Base-by-base conservation (phyloP, 805 yeast species). In the Metschnikowia peoriensis region DNA sequence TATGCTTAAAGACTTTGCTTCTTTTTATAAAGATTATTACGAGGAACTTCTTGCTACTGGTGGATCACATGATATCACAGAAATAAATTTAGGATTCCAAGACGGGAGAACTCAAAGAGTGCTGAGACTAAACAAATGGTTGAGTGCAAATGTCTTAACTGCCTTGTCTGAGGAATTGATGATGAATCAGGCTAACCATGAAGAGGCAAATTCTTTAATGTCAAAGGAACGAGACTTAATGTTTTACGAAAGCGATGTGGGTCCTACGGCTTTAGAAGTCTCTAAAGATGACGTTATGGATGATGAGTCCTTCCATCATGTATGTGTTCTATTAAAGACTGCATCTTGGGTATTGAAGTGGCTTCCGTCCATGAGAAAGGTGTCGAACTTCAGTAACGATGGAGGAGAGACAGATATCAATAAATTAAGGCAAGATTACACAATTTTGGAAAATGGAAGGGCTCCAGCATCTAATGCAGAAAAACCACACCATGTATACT, bases 311-410 rank as follows among this genome's bases (percentile, higher is more conserved):
- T 75, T 84, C 56, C 76, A 76, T 45, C 75, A 78, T 17, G 71
- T 84, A 4, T 72, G 85, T 11, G 69, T 82, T 49, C 69, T 88
- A 42, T 69, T 83, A 16, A 72, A 80, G 12, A 79, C 87, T 4
- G 57, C 85, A 1, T 69, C 75, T 15, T 82, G 90, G 84, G 69
- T 84, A 2, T 65, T 81, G 40, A 60, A 71, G 15, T 85, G 91
- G 88, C 72, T 88, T 42, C 86, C 88, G 0, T 62, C 62, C 6
- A 67, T 84, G 62, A 73, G 80, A 49, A 78, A 80, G 48, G 62
- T 61, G 17, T 66, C 75, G 1, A 71, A 68, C 44, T 67, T 64
- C 49, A 58, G 60, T 28, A 56, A 60, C 35, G 58, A 61, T 32
- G 45, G 38, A 5, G 44, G 42, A 9, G 66, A 55, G 34, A 32